Evolutionary conservation across 2,329 filamentous ascomycete species (phyloP).

Genomic region (Pochonia chlamydosporia): DNA sequence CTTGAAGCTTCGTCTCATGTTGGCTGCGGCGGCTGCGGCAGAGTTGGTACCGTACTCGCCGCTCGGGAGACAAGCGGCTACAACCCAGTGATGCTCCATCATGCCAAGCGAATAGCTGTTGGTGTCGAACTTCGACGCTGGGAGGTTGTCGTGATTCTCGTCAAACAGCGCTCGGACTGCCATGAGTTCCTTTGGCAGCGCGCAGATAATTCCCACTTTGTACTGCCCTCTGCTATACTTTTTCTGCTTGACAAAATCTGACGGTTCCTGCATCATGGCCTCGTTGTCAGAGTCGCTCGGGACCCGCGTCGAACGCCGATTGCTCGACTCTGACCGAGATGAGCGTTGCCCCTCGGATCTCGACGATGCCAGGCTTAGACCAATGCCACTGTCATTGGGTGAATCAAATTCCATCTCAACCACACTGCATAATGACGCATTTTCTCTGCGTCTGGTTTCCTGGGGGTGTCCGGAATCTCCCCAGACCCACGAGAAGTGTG

Average conservation of each 20-base stretch:
- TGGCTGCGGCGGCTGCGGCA: constrained; percentile 6
- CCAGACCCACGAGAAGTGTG: constrained; percentile 1
- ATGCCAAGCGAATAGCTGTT: constrained; percentile 10
- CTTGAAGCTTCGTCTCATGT: constrained; percentile 7
- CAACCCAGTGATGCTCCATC: constrained; percentile 9
- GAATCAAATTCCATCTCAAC: not conserved
- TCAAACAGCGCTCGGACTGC: not conserved
- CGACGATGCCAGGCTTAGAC: not conserved
- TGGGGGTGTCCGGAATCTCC: constrained; percentile 1
- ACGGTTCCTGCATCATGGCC: no score
- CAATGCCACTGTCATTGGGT: not conserved
- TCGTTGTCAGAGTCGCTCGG: no score
- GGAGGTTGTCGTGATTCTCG: not conserved
- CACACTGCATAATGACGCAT: not conserved
- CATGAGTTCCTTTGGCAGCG: not conserved
- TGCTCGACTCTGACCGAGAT: no score
- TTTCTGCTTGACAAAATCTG: no score
- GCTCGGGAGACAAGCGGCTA: constrained; percentile 11
- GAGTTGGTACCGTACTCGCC: constrained; percentile 12
- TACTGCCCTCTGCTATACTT: no score
- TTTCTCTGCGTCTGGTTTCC: no score
- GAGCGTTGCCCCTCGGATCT: no score
- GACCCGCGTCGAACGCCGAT: no score
- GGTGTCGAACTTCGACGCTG: not conserved
- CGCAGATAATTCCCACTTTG: not conserved